Percentiles rank a stretch among this genome's conserved stretches.
Conservation (phyloP, 257 asterid species). For the Plectranthus barbatus region DNA sequence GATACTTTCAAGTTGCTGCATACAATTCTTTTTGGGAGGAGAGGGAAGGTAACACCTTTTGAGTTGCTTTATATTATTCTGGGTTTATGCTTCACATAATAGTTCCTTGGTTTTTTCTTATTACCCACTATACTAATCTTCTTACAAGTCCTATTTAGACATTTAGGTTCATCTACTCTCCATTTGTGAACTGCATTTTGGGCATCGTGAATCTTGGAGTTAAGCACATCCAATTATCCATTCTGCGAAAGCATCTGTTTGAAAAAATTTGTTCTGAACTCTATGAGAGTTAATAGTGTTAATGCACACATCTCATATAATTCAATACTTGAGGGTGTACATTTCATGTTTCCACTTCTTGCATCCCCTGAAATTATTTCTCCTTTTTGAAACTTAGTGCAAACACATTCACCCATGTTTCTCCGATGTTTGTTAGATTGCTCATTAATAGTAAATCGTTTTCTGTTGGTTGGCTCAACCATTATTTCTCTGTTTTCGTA, state of each 20-base stretch:
- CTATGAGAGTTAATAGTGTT: neutral
- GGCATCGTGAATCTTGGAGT: neutral
- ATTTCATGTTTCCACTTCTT: neutral
- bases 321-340: neutral
- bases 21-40: constrained; percentile 71
- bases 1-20: constrained; percentile 78
- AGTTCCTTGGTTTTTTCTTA: neutral
- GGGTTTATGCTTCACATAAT: neutral
- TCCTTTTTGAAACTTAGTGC: neutral
- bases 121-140: neutral
- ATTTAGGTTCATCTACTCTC: neutral
- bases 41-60: constrained; percentile 66
- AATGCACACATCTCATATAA: neutral
- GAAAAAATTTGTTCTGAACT: neutral
- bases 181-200: neutral
- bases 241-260: neutral
- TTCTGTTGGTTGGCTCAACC: neutral
- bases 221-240: neutral
- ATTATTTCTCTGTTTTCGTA: neutral
- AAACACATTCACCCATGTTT: constrained; percentile 1
- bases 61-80: constrained; percentile 1
- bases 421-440: neutral
- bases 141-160: neutral
- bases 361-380: neutral
- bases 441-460: neutral